Evolutionary conservation across 257 asterid species (phyloP).

Genomic region (Fraxinus cuspidata): DNA sequence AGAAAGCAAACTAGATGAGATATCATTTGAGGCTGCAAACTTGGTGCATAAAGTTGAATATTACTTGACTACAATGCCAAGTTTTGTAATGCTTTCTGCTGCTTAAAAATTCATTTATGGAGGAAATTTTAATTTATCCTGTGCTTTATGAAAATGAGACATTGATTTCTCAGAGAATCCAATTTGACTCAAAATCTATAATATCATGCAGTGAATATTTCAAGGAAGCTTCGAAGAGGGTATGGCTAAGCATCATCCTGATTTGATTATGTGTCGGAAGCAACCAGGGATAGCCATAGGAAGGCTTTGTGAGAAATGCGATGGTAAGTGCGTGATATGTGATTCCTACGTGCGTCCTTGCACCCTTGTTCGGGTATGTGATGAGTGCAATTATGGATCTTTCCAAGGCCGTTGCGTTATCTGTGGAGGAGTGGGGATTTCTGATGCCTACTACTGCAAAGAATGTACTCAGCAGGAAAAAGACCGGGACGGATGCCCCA

Average conservation of each 20-base stretch:
- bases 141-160: not conserved
- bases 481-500: slow-evolving; percentile 78
- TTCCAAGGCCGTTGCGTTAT: slow-evolving; percentile 88
- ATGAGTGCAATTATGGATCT: slow-evolving; percentile 87
- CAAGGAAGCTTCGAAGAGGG: slow-evolving; percentile 5
- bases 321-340: slow-evolving; percentile 82
- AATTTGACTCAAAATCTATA: not conserved
- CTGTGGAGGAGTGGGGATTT: slow-evolving; percentile 80
- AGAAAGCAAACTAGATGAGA: not conserved
- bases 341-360: slow-evolving; percentile 92
- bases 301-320: slow-evolving; percentile 85
- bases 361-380: slow-evolving; percentile 82
- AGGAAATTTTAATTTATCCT: not conserved
- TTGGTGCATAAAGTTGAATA: not conserved
- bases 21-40: not conserved
- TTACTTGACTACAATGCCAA: not conserved
- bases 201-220: slow-evolving; percentile 21
- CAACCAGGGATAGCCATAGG: slow-evolving; percentile 93
- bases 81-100: not conserved
- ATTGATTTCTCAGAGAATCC: not conserved
- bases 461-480: slow-evolving; percentile 91
- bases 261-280: slow-evolving; percentile 84
- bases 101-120: not conserved
- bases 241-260: slow-evolving; percentile 94
- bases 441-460: slow-evolving; percentile 90